Percentiles rank a stretch among this genome's conserved stretches.
Conservation (phyloP, 306 rosid species). For the Prunus davidiana region DNA sequence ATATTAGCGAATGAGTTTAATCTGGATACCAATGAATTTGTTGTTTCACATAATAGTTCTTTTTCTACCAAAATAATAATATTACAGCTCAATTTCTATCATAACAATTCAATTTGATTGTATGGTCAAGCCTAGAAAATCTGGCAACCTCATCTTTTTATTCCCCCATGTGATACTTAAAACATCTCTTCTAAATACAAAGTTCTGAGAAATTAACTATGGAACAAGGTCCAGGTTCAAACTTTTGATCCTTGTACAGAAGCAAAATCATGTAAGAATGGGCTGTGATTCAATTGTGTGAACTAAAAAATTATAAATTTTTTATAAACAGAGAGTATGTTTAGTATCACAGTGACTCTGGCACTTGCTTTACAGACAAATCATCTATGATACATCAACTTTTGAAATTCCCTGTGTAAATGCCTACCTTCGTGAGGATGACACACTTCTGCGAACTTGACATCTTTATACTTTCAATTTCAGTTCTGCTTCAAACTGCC, state of each 20-base stretch:
- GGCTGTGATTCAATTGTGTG: neutral
- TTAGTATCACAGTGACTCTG: conserved; percentile 5
- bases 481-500: conserved; percentile 19
- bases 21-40: neutral
- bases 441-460: conserved; percentile 13
- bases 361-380: conserved; percentile 31
- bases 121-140: neutral
- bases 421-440: conserved; percentile 23
- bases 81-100: neutral
- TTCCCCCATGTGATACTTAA: neutral
- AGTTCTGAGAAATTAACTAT: neutral
- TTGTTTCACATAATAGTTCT: neutral
- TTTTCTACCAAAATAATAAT: neutral
- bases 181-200: neutral
- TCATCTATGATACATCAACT: conserved; percentile 31
- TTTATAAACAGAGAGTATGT: neutral
- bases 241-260: neutral
- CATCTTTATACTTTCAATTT: conserved; percentile 35
- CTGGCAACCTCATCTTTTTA: neutral
- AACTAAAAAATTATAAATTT: conserved; percentile 3
- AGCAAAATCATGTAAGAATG: neutral
- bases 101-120: neutral
- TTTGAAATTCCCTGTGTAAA: conserved; percentile 22
- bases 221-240: neutral
- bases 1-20: neutral